Evolutionary conservation across 768 basidiomycete species (phyloP).

Genomic region (Suillus clintonianus): DNA sequence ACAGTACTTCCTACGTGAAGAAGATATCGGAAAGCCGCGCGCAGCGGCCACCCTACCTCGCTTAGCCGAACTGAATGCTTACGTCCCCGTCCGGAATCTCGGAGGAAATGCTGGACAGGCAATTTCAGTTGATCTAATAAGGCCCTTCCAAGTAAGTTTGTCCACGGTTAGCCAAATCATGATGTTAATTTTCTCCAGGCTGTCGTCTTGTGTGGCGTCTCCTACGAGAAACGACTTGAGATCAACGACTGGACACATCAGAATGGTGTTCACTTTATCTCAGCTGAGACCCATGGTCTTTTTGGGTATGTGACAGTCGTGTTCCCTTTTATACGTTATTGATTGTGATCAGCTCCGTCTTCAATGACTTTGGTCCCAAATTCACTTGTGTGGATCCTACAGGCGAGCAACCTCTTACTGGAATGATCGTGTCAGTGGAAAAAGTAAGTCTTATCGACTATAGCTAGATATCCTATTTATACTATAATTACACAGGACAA

Average conservation of each 20-base stretch:
- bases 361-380: conserved; percentile 95
- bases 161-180: background rate
- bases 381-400: conserved; percentile 97
- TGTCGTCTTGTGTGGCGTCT: conserved; percentile 82
- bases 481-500: conserved; percentile 50
- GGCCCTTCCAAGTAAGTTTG: conserved; percentile 81
- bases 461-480: background rate
- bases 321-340: conserved; percentile 1
- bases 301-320: conserved; percentile 69
- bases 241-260: conserved; percentile 94
- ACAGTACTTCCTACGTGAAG: conserved; percentile 91
- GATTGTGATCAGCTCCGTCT: conserved; percentile 64
- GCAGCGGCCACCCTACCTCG: conserved; percentile 86
- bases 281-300: conserved; percentile 88
- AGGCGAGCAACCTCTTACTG: conserved; percentile 90
- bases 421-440: conserved; percentile 95
- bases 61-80: conserved; percentile 91
- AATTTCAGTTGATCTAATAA: conserved; percentile 77
- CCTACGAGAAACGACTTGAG: conserved; percentile 83
- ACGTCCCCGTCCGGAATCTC: conserved; percentile 91
- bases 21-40: conserved; percentile 86
- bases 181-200: conserved; percentile 49
- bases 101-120: conserved; percentile 75
- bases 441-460: conserved; percentile 49
- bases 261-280: conserved; percentile 88